Conservation (phyloP, 2,329 filamentous ascomycete genomes). For the Orbilia javanica region DNA sequence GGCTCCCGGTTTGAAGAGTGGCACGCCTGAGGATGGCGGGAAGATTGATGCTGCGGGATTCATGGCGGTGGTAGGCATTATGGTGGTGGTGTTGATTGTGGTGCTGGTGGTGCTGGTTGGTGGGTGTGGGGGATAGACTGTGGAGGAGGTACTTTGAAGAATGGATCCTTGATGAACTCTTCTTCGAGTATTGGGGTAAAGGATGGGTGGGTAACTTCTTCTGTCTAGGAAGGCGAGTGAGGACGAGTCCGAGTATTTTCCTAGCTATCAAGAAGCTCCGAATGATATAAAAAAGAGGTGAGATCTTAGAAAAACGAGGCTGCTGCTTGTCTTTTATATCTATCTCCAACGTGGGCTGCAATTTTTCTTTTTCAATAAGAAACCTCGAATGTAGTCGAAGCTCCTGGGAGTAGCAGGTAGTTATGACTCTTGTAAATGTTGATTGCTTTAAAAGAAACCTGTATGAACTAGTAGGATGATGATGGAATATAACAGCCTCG, state of each 20-base stretch:
- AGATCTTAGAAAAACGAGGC: neutral
- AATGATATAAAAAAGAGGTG: neutral
- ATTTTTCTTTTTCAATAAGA: neutral
- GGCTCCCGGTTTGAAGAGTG: constrained; percentile 41
- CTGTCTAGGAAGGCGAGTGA: neutral
- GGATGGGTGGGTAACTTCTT: neutral
- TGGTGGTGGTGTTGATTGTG: neutral
- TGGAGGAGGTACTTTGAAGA: constrained; percentile 1
- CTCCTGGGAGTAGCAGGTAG: too few species aligned
- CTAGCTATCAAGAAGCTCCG: neutral
- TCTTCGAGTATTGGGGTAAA: neutral
- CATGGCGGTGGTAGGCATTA: neutral
- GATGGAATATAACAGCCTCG: constrained; percentile 1
- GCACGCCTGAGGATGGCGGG: constrained; percentile 2
- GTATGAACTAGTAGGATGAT: too few species aligned
- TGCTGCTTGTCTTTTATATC: constrained; percentile 3
- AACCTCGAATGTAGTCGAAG: neutral
- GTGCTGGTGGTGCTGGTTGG: neutral
- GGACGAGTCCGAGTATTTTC: constrained; percentile 17
- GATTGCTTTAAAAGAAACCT: neutral
- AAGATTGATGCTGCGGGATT: neutral
- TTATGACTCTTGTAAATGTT: neutral
- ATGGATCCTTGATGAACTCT: neutral
- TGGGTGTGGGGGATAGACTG: neutral
- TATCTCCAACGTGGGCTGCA: neutral